Evolutionary conservation across 2,329 filamentous ascomycete species (phyloP), one percentile per base, ranked within the genome.

Genomic region (Pseudopithomyces chartarum): DNA sequence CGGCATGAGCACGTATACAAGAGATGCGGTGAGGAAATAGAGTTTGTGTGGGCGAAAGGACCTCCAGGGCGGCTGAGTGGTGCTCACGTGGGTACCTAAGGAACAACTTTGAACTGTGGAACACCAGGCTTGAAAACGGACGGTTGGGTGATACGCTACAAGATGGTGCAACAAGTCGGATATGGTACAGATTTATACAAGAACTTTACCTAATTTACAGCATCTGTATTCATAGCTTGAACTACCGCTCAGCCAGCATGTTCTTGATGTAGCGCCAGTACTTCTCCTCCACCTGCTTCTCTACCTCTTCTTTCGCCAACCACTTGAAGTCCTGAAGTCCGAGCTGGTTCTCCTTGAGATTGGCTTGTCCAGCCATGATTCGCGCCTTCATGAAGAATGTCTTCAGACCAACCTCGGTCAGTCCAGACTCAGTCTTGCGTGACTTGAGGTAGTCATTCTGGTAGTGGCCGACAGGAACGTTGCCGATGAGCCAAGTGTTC

Each of bases 401-500:
- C 84, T 97, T 97, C 70, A 90, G 85, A 52, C 91, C 92, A 55
- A 83, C 78, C 54, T 83, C 77, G 63, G 81, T 71, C 61, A 61
- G 61, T 20, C 66, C 68, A 5, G 62, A 55, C 1, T 63, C 38
- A 2, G 55, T 61, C 42, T 56, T 56, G 7, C 54, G 52, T 3
- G 63, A 49, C 32, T 63, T 71, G 75, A 65, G 83, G 82, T 81
- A 83, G 60, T 86, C 79, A 59, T 80, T 80, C 64, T 90, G 82
- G 70, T 90, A 79, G 78, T 97, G 90, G 23, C 93, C 94, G 56
- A 97, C 85, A 11, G 95, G 95, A 56, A 90, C 90, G 68, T 92
- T 92, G 58, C 92, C 94, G 50, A 99, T 90, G 66, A 98, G 86
- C 93, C 95, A 99, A 54, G 92, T 97, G 81, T 98, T 98, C 93